Evolutionary conservation across 441 rosid genomes (phyloP).

Genomic region (Adansonia madagascariensis): DNA sequence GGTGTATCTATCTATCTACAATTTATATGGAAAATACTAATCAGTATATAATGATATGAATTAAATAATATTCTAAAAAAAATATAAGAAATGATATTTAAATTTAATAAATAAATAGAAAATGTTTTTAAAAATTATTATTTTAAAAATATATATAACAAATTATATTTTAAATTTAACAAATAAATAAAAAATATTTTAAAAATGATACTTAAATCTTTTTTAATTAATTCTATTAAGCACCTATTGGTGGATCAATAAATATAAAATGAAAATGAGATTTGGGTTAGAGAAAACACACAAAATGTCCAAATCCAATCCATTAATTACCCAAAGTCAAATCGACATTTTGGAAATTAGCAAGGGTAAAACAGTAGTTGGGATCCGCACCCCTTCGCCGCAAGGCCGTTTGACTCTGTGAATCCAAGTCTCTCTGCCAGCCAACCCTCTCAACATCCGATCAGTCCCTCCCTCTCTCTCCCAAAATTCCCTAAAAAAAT

Average conservation of each 20-base stretch:
- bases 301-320: neutral
- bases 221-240: too few species aligned
- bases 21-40: too few species aligned
- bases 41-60: too few species aligned
- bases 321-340: neutral
- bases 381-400: neutral
- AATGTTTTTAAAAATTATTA: too few species aligned
- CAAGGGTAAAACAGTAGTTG: neutral
- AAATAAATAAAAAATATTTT: too few species aligned
- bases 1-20: too few species aligned
- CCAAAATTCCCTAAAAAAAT: neutral
- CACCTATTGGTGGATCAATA: neutral
- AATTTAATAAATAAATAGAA: too few species aligned
- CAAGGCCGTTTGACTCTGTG: slow-evolving; percentile 22
- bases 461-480: neutral
- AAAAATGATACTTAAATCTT: too few species aligned
- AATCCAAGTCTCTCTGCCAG: slow-evolving; percentile 17
- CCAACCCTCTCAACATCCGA: slow-evolving; percentile 12
- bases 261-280: neutral
- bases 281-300: neutral
- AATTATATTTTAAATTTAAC: too few species aligned
- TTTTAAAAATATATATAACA: too few species aligned
- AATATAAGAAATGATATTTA: too few species aligned
- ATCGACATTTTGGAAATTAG: neutral
- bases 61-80: too few species aligned